Base-by-base conservation (phyloP, 208 protist genomes). In the Phytomonas sp. region DNA sequence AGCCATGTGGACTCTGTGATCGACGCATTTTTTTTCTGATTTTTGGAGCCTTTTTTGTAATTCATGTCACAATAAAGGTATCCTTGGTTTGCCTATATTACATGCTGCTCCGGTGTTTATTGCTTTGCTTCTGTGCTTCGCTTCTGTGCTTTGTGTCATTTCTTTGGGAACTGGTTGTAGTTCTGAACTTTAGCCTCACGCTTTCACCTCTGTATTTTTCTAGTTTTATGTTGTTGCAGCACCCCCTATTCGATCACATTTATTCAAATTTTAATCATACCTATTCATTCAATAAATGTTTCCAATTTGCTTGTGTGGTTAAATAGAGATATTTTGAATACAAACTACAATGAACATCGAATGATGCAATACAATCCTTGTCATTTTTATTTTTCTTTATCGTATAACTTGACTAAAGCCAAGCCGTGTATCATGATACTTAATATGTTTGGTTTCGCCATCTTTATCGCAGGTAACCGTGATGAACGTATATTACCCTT, bases 11-110 rank as follows among this genome's bases (percentile, higher is more conserved):
- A 31, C 34, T 70, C 26, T 53, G 28, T 69, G 34, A 29, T 70
- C 1, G 23, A 51, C 6, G 31, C 66, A 15, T 69, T 69, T 69
- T 69, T 71, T 53, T 66, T 33, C 59, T 63, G 8, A 23, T 20
- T 20, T 20, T 17, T 37, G 11, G 31, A 9, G 33, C 11, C 60
- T 15, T 63, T 37, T 15, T 37, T 63, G 60, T 3, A 43, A 63
- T 63, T 1, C 0, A 15, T 37, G 15, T 9, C 33, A 63, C 31
- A 63, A 63, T 20, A 63, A 63, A 37, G 31, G 60, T 20, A 15
- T 63, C 23, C 26, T 26, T 51, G 36, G 5, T 51, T 26, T 0
- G 20, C 20, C 37, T 65, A 37, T 26, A 65, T 65, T 33, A 15
- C 31, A 65, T 23, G 4, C 5, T 65, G 20, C 20, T 23, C 17